A percentile compares a stretch with the other conserved stretches of the same genome.
Evolutionary conservation across 805 yeast genomes (phyloP).

Genomic region (Metschnikowia similis): DNA sequence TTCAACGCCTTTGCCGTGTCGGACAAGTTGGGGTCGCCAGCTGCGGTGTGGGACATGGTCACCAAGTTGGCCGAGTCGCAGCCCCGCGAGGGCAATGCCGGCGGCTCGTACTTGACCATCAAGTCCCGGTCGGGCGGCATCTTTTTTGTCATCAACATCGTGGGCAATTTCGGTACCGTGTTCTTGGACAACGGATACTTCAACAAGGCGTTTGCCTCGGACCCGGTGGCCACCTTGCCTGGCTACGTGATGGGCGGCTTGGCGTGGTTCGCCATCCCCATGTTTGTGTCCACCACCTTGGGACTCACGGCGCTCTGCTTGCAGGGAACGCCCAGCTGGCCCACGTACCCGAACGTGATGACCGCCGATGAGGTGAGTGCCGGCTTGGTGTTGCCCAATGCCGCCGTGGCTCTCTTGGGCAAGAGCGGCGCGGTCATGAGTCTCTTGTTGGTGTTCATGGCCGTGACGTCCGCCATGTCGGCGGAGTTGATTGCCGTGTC

Average conservation of each 20-base stretch:
- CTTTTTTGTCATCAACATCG: constrained; percentile 79
- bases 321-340: constrained; percentile 67
- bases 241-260: constrained; percentile 87
- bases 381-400: constrained; percentile 75
- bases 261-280: constrained; percentile 90
- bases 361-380: constrained; percentile 66
- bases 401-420: constrained; percentile 82
- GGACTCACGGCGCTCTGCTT: constrained; percentile 80
- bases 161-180: constrained; percentile 88
- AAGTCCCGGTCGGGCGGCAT: constrained; percentile 82
- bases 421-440: constrained; percentile 86
- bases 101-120: constrained; percentile 87
- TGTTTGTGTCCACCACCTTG: constrained; percentile 75
- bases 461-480: constrained; percentile 88
- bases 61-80: constrained; percentile 52
- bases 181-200: constrained; percentile 85
- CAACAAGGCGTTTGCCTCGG: constrained; percentile 83
- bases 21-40: constrained; percentile 74
- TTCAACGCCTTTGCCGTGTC: constrained; percentile 75
- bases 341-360: constrained; percentile 70
- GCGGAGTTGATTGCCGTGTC: constrained; percentile 89
- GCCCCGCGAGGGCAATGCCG: constrained; percentile 77
- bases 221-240: constrained; percentile 79
- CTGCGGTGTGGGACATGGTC: constrained; percentile 69
- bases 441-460: constrained; percentile 78